Conservation (phyloP, 345 rosid genomes). For the Combretum micranthum region DNA sequence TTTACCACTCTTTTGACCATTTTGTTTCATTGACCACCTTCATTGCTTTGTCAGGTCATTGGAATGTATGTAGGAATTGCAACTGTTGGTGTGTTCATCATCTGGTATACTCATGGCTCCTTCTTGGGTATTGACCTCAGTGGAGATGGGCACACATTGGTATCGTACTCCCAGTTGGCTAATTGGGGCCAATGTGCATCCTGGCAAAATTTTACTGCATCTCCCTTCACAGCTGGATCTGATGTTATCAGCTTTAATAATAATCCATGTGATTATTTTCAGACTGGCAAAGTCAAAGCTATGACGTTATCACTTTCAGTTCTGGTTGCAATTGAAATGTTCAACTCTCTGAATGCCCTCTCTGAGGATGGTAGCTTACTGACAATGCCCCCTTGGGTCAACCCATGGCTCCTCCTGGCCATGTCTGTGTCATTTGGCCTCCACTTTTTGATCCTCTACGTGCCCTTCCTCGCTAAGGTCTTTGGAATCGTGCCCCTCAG, state of each 20-base stretch:
- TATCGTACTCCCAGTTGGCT: constrained; percentile 50
- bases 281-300: constrained; percentile 55
- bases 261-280: constrained; percentile 64
- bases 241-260: constrained; percentile 35
- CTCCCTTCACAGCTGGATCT: constrained; percentile 51
- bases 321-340: constrained; percentile 72
- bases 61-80: constrained; percentile 69
- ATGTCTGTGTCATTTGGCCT: constrained; percentile 56
- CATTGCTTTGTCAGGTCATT: constrained; percentile 39
- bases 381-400: constrained; percentile 76
- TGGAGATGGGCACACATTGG: constrained; percentile 56
- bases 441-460: constrained; percentile 61
- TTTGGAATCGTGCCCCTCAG: constrained; percentile 66
- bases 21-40: not conserved
- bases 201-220: constrained; percentile 44
- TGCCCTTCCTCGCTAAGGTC: constrained; percentile 58
- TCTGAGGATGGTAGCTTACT: constrained; percentile 66
- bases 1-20: not conserved
- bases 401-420: constrained; percentile 63
- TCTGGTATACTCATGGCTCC: constrained; percentile 57
- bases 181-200: constrained; percentile 60
- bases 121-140: constrained; percentile 59
- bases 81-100: constrained; percentile 57
- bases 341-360: constrained; percentile 69
- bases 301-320: constrained; percentile 64